These are phyloP conservation scores for Caryopteris hybrid DNA, from an alignment of 305 asterid genomes.

Conservation along the genomic window DNA sequence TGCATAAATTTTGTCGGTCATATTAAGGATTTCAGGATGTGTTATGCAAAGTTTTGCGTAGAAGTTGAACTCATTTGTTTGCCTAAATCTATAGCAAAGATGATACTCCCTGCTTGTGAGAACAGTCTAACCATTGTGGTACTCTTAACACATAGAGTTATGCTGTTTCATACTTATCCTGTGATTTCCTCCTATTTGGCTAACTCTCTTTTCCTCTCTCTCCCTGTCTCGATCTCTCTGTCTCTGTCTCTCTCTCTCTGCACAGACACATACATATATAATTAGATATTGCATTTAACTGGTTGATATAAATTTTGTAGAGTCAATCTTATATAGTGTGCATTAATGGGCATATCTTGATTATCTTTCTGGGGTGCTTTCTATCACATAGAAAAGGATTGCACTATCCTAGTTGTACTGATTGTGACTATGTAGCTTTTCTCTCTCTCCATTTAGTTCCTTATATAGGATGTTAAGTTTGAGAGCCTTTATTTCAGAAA, in stretches of 20 bases:
- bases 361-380: background rate
- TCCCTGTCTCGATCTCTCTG: background rate
- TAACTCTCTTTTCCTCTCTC: background rate
- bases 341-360: background rate
- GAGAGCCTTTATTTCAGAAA: background rate
- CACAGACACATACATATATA: background rate
- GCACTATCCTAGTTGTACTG: background rate
- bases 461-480: background rate
- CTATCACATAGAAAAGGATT: background rate
- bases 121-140: background rate
- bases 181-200: background rate
- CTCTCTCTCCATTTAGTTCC: background rate
- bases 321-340: constrained; percentile 3
- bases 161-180: background rate
- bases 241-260: no score
- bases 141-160: background rate
- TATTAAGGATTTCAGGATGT: background rate
- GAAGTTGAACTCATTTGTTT: background rate
- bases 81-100: background rate
- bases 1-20: background rate
- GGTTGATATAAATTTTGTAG: background rate
- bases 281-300: background rate
- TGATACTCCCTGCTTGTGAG: background rate
- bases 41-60: background rate
- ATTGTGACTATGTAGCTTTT: background rate